A percentile compares a stretch with the other conserved stretches of the same genome.
These are phyloP conservation scores for Trichoderma asperelloides DNA, from an alignment of 495 filamentous ascomycete genomes.

Conservation along the genomic window DNA sequence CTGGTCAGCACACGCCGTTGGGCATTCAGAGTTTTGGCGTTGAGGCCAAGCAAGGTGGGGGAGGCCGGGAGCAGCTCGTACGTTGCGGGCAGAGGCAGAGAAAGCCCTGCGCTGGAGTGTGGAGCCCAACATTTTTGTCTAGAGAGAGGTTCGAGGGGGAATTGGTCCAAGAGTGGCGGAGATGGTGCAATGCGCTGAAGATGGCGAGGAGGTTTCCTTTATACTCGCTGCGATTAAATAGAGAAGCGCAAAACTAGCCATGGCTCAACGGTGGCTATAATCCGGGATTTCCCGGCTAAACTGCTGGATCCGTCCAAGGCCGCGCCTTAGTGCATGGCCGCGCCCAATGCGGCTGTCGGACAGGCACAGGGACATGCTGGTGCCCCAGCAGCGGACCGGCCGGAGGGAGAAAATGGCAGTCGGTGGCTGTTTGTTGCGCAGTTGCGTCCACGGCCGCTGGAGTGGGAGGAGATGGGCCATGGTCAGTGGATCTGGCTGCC, in stretches of 20 bases:
- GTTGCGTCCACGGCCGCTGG: too few relatives aligned
- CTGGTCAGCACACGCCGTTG: conserved; percentile 11
- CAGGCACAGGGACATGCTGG: neutral
- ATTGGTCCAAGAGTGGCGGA: conserved; percentile 1
- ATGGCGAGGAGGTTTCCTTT: neutral
- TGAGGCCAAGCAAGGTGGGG: conserved; percentile 12
- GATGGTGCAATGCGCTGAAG: neutral
- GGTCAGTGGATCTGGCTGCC: too few relatives aligned
- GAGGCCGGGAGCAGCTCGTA: conserved; percentile 33
- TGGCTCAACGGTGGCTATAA: neutral
- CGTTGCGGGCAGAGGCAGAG: conserved; percentile 84
- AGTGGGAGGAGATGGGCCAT: too few relatives aligned
- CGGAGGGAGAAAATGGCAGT: neutral
- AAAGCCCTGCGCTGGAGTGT: conserved; percentile 83
- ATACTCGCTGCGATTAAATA: neutral
- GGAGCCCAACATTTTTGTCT: conserved; percentile 67
- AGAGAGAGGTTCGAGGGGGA: neutral
- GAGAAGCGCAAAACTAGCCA: neutral
- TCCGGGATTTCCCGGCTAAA: conserved; percentile 5
- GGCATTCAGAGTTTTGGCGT: neutral
- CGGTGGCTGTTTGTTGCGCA: neutral
- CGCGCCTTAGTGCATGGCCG: neutral
- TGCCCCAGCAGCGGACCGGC: neutral
- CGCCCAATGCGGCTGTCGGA: neutral
- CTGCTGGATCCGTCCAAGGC: neutral